These are phyloP conservation scores for Jasminum sambac DNA, from an alignment of 257 asterid species.

Conservation along the genomic window DNA sequence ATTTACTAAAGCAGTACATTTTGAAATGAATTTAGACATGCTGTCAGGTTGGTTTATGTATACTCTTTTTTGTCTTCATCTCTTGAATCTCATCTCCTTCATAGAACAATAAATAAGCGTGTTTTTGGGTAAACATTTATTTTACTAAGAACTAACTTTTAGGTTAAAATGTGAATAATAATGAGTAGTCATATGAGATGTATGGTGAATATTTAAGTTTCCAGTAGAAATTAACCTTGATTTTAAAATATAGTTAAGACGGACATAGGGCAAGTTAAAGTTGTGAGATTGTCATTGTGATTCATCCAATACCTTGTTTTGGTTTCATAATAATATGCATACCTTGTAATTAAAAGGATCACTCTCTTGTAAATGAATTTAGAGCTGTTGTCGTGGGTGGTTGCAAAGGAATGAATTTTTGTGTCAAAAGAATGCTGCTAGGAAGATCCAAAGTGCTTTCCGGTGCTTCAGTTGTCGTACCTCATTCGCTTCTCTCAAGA, in stretches of 20 bases:
- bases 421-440: constrained; percentile 53
- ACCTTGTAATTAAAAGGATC: constrained; percentile 8
- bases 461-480: constrained; percentile 44
- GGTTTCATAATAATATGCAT: neutral
- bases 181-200: no score
- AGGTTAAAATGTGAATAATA: no score
- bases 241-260: no score
- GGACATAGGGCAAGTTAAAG: neutral
- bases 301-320: neutral
- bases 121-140: no score
- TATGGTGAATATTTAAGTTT: no score
- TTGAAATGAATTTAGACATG: neutral
- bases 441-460: constrained; percentile 60
- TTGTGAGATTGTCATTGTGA: neutral
- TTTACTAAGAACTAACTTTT: no score
- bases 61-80: neutral
- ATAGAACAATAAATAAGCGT: neutral
- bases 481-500: constrained; percentile 42
- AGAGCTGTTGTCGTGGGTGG: constrained; percentile 77
- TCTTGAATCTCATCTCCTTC: neutral
- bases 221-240: no score
- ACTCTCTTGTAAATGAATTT: constrained; percentile 24
- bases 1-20: neutral
- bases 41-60: neutral
- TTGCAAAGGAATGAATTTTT: constrained; percentile 55